Evolutionary conservation across 2,329 filamentous ascomycete species (phyloP).

Genomic region (Exophiala alcalophila): DNA sequence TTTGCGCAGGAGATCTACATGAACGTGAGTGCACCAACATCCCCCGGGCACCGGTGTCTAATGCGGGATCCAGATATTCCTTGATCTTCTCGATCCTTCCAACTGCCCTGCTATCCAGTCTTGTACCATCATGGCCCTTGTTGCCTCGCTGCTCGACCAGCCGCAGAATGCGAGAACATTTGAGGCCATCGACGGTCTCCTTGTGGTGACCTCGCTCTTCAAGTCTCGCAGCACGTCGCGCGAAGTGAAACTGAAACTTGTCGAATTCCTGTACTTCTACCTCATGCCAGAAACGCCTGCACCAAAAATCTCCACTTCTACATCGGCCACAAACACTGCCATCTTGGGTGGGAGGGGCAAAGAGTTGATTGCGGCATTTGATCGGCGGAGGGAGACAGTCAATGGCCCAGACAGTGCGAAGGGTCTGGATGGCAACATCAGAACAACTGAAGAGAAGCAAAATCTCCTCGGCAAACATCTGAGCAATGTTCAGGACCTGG

Average conservation of each 20-base stretch:
- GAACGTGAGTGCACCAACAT: conserved; percentile 59
- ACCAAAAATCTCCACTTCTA: conserved; percentile 37
- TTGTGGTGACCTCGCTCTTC: conserved; percentile 89
- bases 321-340: conserved; percentile 38
- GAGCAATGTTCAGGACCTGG: conserved; percentile 78
- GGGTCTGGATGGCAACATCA: conserved; percentile 41
- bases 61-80: conserved; percentile 60
- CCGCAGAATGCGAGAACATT: conserved; percentile 89
- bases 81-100: conserved; percentile 88
- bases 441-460: conserved; percentile 78
- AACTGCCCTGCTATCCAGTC: conserved; percentile 92
- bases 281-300: conserved; percentile 81
- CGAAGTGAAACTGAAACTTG: conserved; percentile 90
- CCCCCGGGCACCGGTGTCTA: not conserved
- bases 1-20: conserved; percentile 90
- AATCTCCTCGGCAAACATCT: conserved; percentile 71
- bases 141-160: conserved; percentile 80
- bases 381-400: conserved; percentile 33
- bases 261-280: conserved; percentile 98
- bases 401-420: conserved; percentile 24
- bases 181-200: conserved; percentile 83
- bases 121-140: conserved; percentile 82
- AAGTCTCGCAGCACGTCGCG: conserved; percentile 80
- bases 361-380: conserved; percentile 61
- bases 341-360: conserved; percentile 60